phyloP scores from a whole-genome alignment of 805 yeast genomes.

The Cyberlindnera sargentensis region DNA sequence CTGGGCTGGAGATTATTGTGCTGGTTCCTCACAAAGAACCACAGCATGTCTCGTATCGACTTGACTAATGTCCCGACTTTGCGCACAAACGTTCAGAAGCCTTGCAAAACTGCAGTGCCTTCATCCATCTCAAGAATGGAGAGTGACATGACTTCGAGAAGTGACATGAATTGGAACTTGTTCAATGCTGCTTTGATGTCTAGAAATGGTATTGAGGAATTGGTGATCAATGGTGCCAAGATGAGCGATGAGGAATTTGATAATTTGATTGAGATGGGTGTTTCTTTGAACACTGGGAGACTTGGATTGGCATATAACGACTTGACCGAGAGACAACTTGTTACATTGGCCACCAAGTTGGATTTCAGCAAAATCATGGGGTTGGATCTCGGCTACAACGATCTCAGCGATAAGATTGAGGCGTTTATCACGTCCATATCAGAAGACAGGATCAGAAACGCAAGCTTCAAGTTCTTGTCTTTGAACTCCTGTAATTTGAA shows the following conservation, averaged over 20 bases:
- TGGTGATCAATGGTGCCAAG: conserved; percentile 77
- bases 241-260: conserved; percentile 47
- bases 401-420: conserved; percentile 35
- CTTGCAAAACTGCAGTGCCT: conserved; percentile 28
- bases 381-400: conserved; percentile 79
- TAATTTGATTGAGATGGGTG: conserved; percentile 57
- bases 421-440: conserved; percentile 23
- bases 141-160: conserved; percentile 35
- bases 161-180: conserved; percentile 78
- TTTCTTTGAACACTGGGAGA: conserved; percentile 47
- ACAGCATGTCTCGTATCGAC: conserved; percentile 51
- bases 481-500: conserved; percentile 59
- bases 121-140: conserved; percentile 30
- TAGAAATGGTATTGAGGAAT: conserved; percentile 74
- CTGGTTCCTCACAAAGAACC: conserved; percentile 65
- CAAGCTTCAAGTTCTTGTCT: conserved; percentile 42
- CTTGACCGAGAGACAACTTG: conserved; percentile 49
- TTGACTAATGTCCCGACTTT: conserved; percentile 45
- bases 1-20: conserved; percentile 81
- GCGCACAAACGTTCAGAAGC: conserved; percentile 32
- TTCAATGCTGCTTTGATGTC: conserved; percentile 68
- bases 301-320: conserved; percentile 80
- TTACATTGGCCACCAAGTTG: conserved; percentile 55
- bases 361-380: conserved; percentile 45
- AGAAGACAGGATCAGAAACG: conserved; percentile 19